Evolutionary conservation across 441 rosid genomes (phyloP), one percentile per base, ranked within the genome.

Genomic region (Omphalea diandra): DNA sequence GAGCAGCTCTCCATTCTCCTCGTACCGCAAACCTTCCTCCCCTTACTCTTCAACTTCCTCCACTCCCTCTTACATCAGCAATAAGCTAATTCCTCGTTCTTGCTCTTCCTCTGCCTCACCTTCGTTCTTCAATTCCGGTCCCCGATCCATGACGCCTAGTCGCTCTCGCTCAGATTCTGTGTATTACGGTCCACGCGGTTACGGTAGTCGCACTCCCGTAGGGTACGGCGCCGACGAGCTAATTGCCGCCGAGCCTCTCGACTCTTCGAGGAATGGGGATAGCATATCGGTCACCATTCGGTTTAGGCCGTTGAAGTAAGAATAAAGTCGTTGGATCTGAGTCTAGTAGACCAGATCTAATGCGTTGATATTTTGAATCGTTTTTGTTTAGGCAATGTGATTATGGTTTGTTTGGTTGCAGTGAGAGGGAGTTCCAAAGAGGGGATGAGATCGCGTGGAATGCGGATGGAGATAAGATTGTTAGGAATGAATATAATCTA

Each of bases 361-460:
- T 72, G 27, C 62, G 71, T 44, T 58, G 11, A 20, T 20, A 29
- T 60, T 68, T 65, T 53, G 44, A 50, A 70, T 55, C 59, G 41
- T 57, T 70, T 35, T 26, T 54, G 44, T 61, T 70, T 64, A 8
- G 24, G 26, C 44, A 29, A 38, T 70, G 53, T 65, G 60, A 63
- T 69, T 65, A 35, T 43, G 52, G 38, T 63, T 69, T 73, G 77
- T 53, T 80, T 82, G 73, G 57, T 81, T 81, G 53, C 85, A 93
- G 99, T 73, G 97, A 91, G 69, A 89, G 97, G 72, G 99, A 96
- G 85, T 93, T 80, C 71, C 96, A 87, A 77, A 83, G 87, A 78
- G 99, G 99, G 71, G 99, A 96, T 68, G 99, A 93, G 85, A 86
- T 93, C 70, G 88, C 93, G 50, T 96, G 99, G 99, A 89, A 84